phyloP scores from a whole-genome alignment of 306 rosid genomes.

The Phaseolus lunatus region DNA sequence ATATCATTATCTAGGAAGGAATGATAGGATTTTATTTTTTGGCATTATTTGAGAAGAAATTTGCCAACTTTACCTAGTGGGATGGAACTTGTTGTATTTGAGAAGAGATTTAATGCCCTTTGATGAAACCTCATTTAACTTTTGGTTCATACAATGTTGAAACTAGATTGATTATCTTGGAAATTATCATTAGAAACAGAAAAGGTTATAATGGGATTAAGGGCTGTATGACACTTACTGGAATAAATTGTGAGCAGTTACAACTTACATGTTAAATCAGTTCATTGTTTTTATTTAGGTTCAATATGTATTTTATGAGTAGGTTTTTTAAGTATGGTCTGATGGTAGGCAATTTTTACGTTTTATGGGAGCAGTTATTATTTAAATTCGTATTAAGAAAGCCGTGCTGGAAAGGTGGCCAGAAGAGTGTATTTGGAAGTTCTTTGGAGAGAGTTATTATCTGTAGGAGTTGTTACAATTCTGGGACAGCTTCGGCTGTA shows the following conservation, averaged over 20 bases:
- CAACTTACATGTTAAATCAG: neutral
- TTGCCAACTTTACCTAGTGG: too few relatives aligned
- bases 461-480: neutral
- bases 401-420: too few relatives aligned
- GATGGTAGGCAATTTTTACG: neutral
- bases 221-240: neutral
- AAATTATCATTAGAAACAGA: constrained; percentile 25
- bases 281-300: neutral
- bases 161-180: constrained; percentile 35
- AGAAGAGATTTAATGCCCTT: constrained; percentile 11
- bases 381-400: too few relatives aligned
- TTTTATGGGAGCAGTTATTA: neutral
- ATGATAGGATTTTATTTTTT: neutral
- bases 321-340: too few relatives aligned
- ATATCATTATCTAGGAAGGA: constrained; percentile 22
- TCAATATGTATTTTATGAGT: neutral
- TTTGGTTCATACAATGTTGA: constrained; percentile 24
- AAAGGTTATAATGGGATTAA: neutral
- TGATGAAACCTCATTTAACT: constrained; percentile 13
- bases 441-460: too few relatives aligned
- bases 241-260: neutral
- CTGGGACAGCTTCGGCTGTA: neutral
- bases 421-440: too few relatives aligned
- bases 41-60: constrained; percentile 13
- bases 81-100: too few relatives aligned